Conservation (phyloP, 805 yeast species). For the Tetrapisispora namnaoensis region DNA sequence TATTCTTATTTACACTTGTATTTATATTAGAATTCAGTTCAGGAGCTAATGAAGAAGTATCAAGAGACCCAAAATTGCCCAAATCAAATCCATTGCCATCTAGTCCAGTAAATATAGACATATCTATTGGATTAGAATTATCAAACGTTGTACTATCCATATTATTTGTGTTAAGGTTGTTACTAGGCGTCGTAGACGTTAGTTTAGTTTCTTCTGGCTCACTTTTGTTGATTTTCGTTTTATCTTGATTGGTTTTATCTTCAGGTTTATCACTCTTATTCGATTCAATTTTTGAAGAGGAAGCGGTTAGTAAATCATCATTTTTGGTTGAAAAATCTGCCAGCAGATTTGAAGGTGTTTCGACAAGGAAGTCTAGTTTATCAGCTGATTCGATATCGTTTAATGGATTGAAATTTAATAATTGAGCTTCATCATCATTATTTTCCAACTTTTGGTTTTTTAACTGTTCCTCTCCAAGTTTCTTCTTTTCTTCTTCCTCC, state of each 20-base stretch:
- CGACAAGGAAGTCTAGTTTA: constrained; percentile 10
- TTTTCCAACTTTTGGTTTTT: constrained; percentile 6
- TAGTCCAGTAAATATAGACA: constrained; percentile 24
- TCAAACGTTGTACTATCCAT: constrained; percentile 2
- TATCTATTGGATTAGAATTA: constrained; percentile 23
- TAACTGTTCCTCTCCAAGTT: constrained; percentile 6
- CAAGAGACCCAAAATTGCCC: constrained; percentile 9
- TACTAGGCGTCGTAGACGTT: background rate
- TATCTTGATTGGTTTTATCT: background rate
- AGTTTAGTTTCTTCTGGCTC: background rate
- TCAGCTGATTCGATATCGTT: constrained; percentile 6
- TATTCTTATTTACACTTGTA: background rate
- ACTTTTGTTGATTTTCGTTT: background rate
- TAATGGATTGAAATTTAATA: background rate
- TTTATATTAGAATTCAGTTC: constrained; percentile 17
- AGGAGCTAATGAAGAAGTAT: constrained; percentile 7
- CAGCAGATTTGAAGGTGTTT: constrained; percentile 9
- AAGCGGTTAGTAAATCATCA: constrained; percentile 1
- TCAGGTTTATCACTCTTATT: background rate
- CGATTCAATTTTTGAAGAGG: background rate
- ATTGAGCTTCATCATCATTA: constrained; percentile 6
- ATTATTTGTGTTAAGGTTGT: background rate
- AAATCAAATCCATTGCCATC: constrained; percentile 27
- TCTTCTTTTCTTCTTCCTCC: constrained; percentile 4
- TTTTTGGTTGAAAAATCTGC: constrained; percentile 2